Conservation (phyloP, 2,329 filamentous ascomycete genomes). For the Pseudopithomyces chartarum region DNA sequence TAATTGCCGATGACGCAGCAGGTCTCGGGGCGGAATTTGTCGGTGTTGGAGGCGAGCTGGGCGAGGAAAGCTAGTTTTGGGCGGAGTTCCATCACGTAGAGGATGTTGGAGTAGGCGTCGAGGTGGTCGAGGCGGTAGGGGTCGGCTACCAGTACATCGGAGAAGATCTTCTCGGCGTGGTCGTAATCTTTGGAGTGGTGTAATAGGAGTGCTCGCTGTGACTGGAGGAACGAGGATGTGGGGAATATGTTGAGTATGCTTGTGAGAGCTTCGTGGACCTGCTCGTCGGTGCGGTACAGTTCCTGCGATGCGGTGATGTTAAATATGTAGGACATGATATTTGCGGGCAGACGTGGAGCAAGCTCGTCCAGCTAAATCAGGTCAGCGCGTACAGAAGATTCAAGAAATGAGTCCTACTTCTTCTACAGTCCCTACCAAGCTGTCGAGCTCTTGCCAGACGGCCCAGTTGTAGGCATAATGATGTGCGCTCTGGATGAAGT, state of each 20-base stretch:
- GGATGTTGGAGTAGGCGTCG: constrained; percentile 95
- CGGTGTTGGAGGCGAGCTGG: constrained; percentile 85
- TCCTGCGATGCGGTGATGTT: constrained; percentile 89
- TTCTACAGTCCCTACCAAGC: constrained; percentile 77
- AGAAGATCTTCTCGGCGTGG: constrained; percentile 65
- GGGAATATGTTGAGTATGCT: constrained; percentile 87
- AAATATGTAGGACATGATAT: constrained; percentile 93
- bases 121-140: constrained; percentile 81
- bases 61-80: constrained; percentile 92
- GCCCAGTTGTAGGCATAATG: constrained; percentile 96
- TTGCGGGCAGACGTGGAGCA: constrained; percentile 75
- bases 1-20: constrained; percentile 98
- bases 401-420: constrained; percentile 61
- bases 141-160: constrained; percentile 70
- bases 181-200: constrained; percentile 87
- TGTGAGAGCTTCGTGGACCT: constrained; percentile 74
- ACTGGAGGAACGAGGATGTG: constrained; percentile 84
- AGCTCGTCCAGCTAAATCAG: constrained; percentile 69
- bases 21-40: constrained; percentile 95
- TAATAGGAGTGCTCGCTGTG: constrained; percentile 82
- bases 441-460: constrained; percentile 90
- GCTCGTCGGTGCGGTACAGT: constrained; percentile 82
- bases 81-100: constrained; percentile 87
- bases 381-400: constrained; percentile 1
- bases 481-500: constrained; percentile 86